Base-by-base conservation (phyloP, 1,284 basidiomycete species). In the Austroboletus rostrupii region DNA sequence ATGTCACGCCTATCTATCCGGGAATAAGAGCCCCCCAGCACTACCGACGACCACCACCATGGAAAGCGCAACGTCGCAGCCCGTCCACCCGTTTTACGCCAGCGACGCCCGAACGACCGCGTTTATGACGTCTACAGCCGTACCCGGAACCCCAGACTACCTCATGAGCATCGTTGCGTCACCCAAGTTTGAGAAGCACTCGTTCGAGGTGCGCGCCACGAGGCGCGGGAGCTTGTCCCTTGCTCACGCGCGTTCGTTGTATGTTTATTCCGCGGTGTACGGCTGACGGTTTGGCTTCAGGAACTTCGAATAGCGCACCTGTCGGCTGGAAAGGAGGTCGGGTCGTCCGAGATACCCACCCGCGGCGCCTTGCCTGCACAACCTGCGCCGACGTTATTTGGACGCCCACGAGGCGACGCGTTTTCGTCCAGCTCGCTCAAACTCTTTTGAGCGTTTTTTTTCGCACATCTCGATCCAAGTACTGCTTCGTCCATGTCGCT, bases 261-360 rank as follows among this genome's bases (percentile, higher is more conserved):
- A 16, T 12, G 13, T 32, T 35, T n/a, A 13, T 20, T 14, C 12
- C 7, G 20, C 38, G 20, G 36, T 17, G 23, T 21, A 42, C 33
- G 36, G 17, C 52, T 46, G 31, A 47, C 53, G 40, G n/a, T 17
- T 40, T 44, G 20, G 13, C 23, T 16, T 11, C 43, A 67, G 66
- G 66, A 67, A 59, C 66, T 70, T 43, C 66, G 68, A 54, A 50
- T 70, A 54, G 66, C 69, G 1, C 54, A 47, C 37, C 52, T 52
- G 36, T 29, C 54, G 42, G 57, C 61, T n/a, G 54, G 61, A 0
- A 68, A 67, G 45, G 65, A 68, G 41, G 65, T 70, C 29, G 56
- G 62, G 21, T 69, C 65, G 20, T 55, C 62, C 2, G 68, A 70
- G 48, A 66, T 70, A 53, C 59, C 66, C 32, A 53, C 63, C 1